Evolutionary conservation across 2,329 filamentous ascomycete species (phyloP).

Genomic region (Samsoniella hepiali): DNA sequence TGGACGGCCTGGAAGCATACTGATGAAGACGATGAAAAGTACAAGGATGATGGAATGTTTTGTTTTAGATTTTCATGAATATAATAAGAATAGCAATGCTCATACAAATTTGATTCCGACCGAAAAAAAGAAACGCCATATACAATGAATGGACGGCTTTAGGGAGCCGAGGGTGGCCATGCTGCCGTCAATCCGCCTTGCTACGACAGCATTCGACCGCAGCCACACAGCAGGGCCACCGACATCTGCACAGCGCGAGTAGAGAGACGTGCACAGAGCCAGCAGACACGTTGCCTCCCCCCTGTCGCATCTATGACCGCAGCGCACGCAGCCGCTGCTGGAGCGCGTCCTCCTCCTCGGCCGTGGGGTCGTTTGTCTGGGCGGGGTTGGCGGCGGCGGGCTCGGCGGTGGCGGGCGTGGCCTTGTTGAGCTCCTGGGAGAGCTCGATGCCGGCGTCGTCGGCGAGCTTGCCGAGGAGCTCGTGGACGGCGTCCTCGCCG

Average conservation of each 20-base stretch:
- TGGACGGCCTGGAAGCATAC: background rate
- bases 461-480: conserved; percentile 78
- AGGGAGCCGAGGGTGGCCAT: background rate
- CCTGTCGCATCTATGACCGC: conserved; percentile 40
- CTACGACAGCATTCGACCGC: background rate
- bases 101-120: conserved; percentile 1
- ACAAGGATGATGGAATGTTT: background rate
- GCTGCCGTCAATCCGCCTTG: background rate
- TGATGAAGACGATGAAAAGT: background rate
- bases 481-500: conserved; percentile 80
- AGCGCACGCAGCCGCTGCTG: conserved; percentile 57
- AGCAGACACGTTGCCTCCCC: background rate
- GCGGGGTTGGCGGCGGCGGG: conserved; percentile 55
- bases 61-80: conserved; percentile 11
- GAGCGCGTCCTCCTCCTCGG: conserved; percentile 75
- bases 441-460: conserved; percentile 86
- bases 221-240: too few species aligned
- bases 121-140: conserved; percentile 8
- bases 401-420: conserved; percentile 55
- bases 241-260: too few species aligned
- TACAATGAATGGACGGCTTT: conserved; percentile 11
- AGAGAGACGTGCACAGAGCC: too few species aligned
- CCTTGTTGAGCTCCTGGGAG: conserved; percentile 65
- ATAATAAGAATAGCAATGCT: background rate
- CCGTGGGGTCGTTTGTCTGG: conserved; percentile 62